Evolutionary conservation across 495 filamentous ascomycete genomes (phyloP).

Genomic region (Lepidopterella palustris): DNA sequence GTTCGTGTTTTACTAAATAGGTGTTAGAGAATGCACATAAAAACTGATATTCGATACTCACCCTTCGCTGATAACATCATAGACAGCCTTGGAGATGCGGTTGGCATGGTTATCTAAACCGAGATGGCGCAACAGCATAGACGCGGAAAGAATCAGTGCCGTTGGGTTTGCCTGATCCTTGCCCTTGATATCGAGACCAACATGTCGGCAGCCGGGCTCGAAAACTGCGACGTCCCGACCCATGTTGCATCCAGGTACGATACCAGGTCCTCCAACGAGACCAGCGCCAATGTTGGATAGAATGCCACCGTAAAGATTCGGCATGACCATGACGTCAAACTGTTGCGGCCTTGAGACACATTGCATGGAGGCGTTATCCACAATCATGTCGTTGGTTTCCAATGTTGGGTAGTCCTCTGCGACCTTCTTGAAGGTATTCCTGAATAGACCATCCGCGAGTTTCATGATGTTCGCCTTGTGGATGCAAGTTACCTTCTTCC

Average conservation of each 20-base stretch:
- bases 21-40: conserved; percentile 29
- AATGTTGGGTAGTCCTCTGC: conserved; percentile 89
- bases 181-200: conserved; percentile 97
- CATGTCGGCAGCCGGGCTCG: conserved; percentile 96
- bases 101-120: conserved; percentile 97
- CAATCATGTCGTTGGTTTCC: conserved; percentile 97
- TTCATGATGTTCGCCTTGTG: conserved; percentile 99
- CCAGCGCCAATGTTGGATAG: conserved; percentile 98
- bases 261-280: conserved; percentile 94
- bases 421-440: conserved; percentile 88
- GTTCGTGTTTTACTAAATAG: conserved; percentile 67
- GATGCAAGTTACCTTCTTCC: conserved; percentile 97
- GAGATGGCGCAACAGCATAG: conserved; percentile 93
- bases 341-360: conserved; percentile 92
- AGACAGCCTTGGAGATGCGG: conserved; percentile 94
- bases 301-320: conserved; percentile 97
- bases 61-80: conserved; percentile 92
- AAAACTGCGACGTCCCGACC: conserved; percentile 96
- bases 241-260: conserved; percentile 99
- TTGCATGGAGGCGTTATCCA: conserved; percentile 99
- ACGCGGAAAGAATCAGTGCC: conserved; percentile 85
- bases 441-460: conserved; percentile 96
- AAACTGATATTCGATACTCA: conserved; percentile 45
- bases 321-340: conserved; percentile 99
- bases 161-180: conserved; percentile 98